Base-by-base conservation (phyloP, 2,329 filamentous ascomycete species). In the Neopestalotiopsis clavispora region DNA sequence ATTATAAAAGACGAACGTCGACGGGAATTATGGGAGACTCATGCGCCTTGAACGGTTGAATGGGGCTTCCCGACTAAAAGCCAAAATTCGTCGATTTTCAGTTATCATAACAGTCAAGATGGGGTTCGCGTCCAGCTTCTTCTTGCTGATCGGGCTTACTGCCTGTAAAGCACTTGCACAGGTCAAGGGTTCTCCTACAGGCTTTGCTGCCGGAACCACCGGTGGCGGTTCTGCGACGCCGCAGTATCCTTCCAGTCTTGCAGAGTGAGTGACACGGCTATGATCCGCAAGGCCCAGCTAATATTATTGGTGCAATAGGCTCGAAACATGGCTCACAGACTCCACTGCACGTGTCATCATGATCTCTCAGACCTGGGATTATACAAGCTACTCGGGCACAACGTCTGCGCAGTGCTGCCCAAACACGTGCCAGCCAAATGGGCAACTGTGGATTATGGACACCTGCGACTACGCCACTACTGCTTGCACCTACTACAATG, bases 401-500 rank as follows among this genome's bases (percentile, higher is more conserved):
- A 59, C 57, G 23, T 30, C 57, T 59, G 17, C 23, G 9, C 23
- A 59, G 30, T 59, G 57, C 6, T 59, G 57, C 17, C 57, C 23
- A 20, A 59, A 59, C 23, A 30, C 57, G 3, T 59, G 57, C 12
- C 57, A 59, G 23, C 57, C 57, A 30, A 59, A 59, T 59, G 57
- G 57, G 2, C 57, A 59, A 17, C 7, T 59, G 23, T 59, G 57
- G 57, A 59, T 59, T 17, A 59, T 59, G 57, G 57, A 59, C n/a
- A 59, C 56, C 17, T 59, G 17, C 17, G 56, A 59, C 42, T 49
- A 49, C 42, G 17, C 17, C 12, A 49, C 12, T 17, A 49, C 12
- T n/a, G 17, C 5, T 14, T 49, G 42, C 42, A 49, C 74, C 3
- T 85, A 83, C 70, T 84, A 89, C 78, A 88, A 85, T 66, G 87